Base-by-base conservation (phyloP, 2,329 filamentous ascomycete species). In the Tolypocladium sp. region DNA sequence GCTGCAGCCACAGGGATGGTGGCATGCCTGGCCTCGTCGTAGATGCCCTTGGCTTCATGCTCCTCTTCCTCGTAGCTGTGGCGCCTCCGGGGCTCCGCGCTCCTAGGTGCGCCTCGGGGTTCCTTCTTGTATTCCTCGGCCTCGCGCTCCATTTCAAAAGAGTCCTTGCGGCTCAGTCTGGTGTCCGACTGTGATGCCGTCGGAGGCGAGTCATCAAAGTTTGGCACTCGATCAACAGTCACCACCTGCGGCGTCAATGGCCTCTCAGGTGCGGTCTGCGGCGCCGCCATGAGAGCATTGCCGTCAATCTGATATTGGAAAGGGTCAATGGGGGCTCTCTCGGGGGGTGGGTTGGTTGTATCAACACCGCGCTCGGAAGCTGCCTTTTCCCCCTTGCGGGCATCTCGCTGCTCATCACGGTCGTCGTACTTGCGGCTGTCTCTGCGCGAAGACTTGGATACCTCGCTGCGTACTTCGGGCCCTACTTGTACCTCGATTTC, bases 231-330 rank as follows among this genome's bases (percentile, higher is more conserved):
- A 37, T 82, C 78, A 54, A 84, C 77, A 2, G 81, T 83, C 46
- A 81, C 73, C 52, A 85, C 71, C 60, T 74, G 74, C 8, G 80
- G 82, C 4, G 79, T 81, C 61, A 80, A 63, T 2, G 79, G 76
- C 55, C 76, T 73, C 42, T 68, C 67, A 1, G 62, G 53, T 2
- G 57, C 58, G 13, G 56, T 33, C 7, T 59, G 22, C 3, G 57
- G 52, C 20, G 58, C 35, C 15, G 20, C 49, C 30, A 4, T 13
- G n/a, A 58, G 35, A n/a, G 77, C 77, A 65, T 81, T 77, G 61
- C 81, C 75, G 49, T 76, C 63, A 61, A 85, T 80, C 69, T 82
- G 82, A 66, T 76, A 86, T 67, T 84, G 77, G 68, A 86, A 86
- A 22, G 83, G 82, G 69, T 87, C 80, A 66, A 82, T 69, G 56